These are phyloP conservation scores for Mollisia scopiformis DNA, from an alignment of 2,329 filamentous ascomycete genomes.

Conservation along the genomic window DNA sequence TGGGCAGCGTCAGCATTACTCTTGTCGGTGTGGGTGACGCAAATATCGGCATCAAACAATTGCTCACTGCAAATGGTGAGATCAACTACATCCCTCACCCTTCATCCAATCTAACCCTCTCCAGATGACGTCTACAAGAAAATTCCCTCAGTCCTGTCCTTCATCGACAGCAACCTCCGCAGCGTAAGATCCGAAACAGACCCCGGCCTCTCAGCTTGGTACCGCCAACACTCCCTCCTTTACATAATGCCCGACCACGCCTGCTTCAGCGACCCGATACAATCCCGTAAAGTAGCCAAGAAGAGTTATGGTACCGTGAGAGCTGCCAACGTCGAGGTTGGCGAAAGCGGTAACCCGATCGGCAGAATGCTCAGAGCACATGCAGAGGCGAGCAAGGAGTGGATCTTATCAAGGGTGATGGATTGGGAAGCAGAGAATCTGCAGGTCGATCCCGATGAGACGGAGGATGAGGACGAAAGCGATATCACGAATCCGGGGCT, in stretches of 20 bases:
- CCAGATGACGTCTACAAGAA: constrained; percentile 63
- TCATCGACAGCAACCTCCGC: constrained; percentile 76
- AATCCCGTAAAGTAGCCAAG: constrained; percentile 61
- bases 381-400: constrained; percentile 52
- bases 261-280: constrained; percentile 70
- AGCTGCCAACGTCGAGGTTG: constrained; percentile 44
- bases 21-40: constrained; percentile 90
- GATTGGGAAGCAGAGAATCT: constrained; percentile 19
- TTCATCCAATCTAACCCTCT: constrained; percentile 14
- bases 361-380: constrained; percentile 40
- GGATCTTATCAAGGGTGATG: constrained; percentile 43
- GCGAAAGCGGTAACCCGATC: constrained; percentile 33
- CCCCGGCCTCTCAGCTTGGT: constrained; percentile 76
- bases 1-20: constrained; percentile 74
- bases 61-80: constrained; percentile 76
- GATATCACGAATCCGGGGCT: background rate
- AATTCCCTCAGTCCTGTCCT: constrained; percentile 76
- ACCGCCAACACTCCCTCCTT: constrained; percentile 78
- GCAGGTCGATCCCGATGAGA: constrained; percentile 20
- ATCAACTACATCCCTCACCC: background rate
- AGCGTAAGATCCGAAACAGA: constrained; percentile 81
- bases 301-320: constrained; percentile 62
- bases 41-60: constrained; percentile 79
- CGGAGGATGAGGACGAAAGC: constrained; percentile 24
- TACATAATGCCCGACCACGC: constrained; percentile 77